Evolutionary conservation across 257 asterid genomes (phyloP), one percentile per base, ranked within the genome.

Genomic region (Solanum peruvianum): DNA sequence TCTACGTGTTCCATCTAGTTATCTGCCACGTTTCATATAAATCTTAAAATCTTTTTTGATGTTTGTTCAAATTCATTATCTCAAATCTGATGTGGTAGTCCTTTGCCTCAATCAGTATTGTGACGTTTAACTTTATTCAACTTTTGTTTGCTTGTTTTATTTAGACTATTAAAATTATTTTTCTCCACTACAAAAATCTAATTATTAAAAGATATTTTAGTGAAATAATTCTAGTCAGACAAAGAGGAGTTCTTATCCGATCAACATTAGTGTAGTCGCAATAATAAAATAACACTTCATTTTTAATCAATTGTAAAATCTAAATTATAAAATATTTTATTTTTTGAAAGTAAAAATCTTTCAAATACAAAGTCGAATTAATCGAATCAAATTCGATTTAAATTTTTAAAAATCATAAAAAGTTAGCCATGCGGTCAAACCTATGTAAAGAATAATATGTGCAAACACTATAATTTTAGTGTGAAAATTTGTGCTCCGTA

Each of bases 61-160:
- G 10, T 2, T 35, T 11, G 20, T 73, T 73, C 75, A 73, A 21
- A 73, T 23, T 58, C 37, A 33, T 18, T 64, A 29, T 52, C 71
- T 35, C 42, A 70, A 82, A 84, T 89, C 42, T 33, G 18, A 60
- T 21, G 9, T 6, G 45, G 91, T 85, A 90, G 88, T 90, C 90
- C 86, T 86, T 77, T 27, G 21, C 29, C 58, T 39, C 31, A 25
- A 39, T 70, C 72, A 56, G 35, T 73, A 86, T 31, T 35, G 84
- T 86, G 71, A 45, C 71, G 27, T n/a, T 23, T 62, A 66, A 42
- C 87, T 84, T 84, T 66, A 66, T 21, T 41, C 62, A 47, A 41
- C 62, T 66, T 16, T 66, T 62, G 75, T 42, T 66, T 64, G 45
- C 73, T 84, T 84, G 20, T 39, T 47, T 29, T 80, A 10, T 18